Conservation (phyloP, 306 rosid genomes). For the Ziziphus jujuba region DNA sequence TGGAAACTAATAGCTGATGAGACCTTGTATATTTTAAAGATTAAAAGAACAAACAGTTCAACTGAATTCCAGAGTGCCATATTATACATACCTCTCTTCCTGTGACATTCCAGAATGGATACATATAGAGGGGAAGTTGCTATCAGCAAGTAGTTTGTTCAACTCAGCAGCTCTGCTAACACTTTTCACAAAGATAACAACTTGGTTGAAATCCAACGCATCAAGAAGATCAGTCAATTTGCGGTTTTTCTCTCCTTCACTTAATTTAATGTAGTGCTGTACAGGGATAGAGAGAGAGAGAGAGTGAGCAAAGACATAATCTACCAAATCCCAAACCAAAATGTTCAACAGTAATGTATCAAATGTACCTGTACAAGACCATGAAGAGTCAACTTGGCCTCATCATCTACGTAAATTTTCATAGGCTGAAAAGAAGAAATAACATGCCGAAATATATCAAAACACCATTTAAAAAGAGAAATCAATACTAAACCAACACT, state of each 20-base stretch:
- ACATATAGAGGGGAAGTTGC: slow-evolving; percentile 75
- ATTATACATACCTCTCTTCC: slow-evolving; percentile 61
- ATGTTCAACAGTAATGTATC: neutral
- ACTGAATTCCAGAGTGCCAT: too few species aligned
- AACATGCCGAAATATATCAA: slow-evolving; percentile 4
- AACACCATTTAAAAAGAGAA: neutral
- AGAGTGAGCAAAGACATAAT: slow-evolving; percentile 8
- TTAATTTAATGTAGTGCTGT: slow-evolving; percentile 72
- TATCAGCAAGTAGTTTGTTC: slow-evolving; percentile 70
- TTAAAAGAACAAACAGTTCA: too few species aligned
- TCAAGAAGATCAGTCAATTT: slow-evolving; percentile 80
- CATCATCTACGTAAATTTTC: slow-evolving; percentile 80
- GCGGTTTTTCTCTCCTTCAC: slow-evolving; percentile 68
- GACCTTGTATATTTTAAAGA: too few species aligned
- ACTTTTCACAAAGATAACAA: slow-evolving; percentile 76
- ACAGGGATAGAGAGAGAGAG: slow-evolving; percentile 2
- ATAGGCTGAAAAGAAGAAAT: slow-evolving; percentile 54
- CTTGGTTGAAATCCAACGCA: slow-evolving; percentile 78
- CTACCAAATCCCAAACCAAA: slow-evolving; percentile 2
- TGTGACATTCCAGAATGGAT: slow-evolving; percentile 84
- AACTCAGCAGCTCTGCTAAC: slow-evolving; percentile 70
- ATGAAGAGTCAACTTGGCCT: slow-evolving; percentile 79
- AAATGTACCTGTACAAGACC: slow-evolving; percentile 67
- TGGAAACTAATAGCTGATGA: too few species aligned
- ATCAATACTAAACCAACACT: neutral